These are phyloP conservation scores for Amanita fuliginea DNA, from an alignment of 768 basidiomycete species.

Conservation along the genomic window DNA sequence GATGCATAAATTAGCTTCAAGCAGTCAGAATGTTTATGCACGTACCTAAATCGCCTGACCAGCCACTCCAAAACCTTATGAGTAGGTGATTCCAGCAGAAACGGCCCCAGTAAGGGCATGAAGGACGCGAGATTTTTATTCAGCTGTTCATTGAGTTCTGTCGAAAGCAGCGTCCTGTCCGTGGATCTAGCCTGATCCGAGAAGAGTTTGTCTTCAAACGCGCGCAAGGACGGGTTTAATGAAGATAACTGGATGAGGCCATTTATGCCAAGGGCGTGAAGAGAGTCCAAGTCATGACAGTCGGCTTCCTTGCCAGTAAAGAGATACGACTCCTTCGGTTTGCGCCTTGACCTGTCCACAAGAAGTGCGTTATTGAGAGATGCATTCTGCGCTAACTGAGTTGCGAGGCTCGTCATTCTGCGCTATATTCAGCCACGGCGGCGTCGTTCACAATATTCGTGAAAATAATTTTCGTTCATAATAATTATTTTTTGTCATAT, in stretches of 20 bases:
- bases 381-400: conserved; percentile 66
- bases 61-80: conserved; percentile 91
- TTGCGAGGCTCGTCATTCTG: conserved; percentile 52
- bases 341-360: conserved; percentile 51
- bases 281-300: conserved; percentile 77
- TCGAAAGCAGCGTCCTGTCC: conserved; percentile 69
- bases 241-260: conserved; percentile 63
- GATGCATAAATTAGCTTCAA: background rate
- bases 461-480: too few species aligned
- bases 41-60: conserved; percentile 80
- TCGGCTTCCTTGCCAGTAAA: conserved; percentile 78
- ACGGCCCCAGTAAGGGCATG: conserved; percentile 63
- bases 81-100: conserved; percentile 71
- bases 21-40: background rate
- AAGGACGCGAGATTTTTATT: conserved; percentile 51
- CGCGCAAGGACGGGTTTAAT: conserved; percentile 44
- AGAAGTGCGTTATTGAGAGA: conserved; percentile 74
- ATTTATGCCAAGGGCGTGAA: conserved; percentile 72
- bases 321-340: conserved; percentile 70
- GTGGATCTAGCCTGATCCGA: conserved; percentile 62
- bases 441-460: too few species aligned
- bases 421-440: too few species aligned
- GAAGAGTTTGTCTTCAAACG: conserved; percentile 66
- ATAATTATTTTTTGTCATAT: too few species aligned
- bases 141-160: conserved; percentile 52